Evolutionary conservation across 352 stramenopile species (phyloP), one percentile per base, ranked within the genome.

Genomic region (Pythium rishiriense): DNA sequence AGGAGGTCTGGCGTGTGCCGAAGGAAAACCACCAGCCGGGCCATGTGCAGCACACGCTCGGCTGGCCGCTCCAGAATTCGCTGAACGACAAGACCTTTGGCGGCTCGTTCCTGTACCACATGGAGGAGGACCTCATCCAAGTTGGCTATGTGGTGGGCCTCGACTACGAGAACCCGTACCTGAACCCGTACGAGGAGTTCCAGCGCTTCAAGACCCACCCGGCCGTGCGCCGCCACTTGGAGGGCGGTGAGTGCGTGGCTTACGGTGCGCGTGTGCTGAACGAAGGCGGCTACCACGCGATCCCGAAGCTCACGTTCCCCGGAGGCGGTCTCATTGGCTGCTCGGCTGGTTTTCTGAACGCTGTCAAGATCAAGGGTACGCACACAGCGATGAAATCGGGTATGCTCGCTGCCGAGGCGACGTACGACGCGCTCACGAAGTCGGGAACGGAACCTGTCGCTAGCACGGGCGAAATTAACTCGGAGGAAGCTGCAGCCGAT

Each of bases 131-230:
- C 49, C 80, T 98, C 8, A 86, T 98, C 33, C 87, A 98, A 67
- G 87, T 98, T 67, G 97, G 97, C 31, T 72, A 99, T 22, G 97
- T 99, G 28, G 88, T 99, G 28, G 98, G 97, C 41, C 78, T 99
- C 26, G 98, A 99, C 83, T 99, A 99, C 75, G 86, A 98, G 62
- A 99, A 99, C 82, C 97, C 98, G 17, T 99, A 99, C 79, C 79
- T 99, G 24, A 99, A 98, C 78, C 97, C 97, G 54, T 99, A 99
- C 73, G 83, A 99, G 67, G 98, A 99, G 79, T 99, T 99, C 85
- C 98, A 99, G 88, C 85, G 94, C 51, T 99, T 97, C 84, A 99
- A 99, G 87, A 98, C 97, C 8, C 97, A 99, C 75, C 97, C 97
- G 9, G 87, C 84, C 33, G 90, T 99, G 63, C 72, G 81, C 31